Percentiles rank a stretch among this genome's conserved stretches.
Evolutionary conservation across 164 flowering plant species (phyloP).

Genomic region (Magnolia sinica): DNA sequence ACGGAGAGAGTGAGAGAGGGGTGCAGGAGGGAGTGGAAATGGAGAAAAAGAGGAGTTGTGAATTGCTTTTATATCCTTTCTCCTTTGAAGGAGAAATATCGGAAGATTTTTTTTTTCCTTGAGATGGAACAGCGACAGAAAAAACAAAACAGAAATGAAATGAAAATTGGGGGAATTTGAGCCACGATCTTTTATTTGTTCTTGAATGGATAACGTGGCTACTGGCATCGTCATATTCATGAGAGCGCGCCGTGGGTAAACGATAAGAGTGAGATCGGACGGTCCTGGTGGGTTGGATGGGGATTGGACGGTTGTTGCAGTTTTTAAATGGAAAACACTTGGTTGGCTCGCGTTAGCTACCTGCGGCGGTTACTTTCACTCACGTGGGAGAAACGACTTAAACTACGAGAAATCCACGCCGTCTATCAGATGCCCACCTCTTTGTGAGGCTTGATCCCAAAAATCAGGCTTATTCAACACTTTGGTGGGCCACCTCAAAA

Average conservation of each 20-base stretch:
- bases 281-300: not conserved
- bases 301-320: not conserved
- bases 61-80: not conserved
- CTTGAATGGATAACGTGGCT: constrained; percentile 7
- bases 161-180: not conserved
- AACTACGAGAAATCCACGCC: no score
- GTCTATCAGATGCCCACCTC: no score
- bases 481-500: no score
- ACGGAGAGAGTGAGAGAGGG: not conserved
- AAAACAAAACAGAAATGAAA: not conserved
- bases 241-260: not conserved
- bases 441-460: no score
- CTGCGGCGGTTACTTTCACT: no score
- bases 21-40: not conserved
- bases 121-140: no score
- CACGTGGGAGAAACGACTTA: no score
- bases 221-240: not conserved
- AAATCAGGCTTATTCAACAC: no score
- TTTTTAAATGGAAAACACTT: no score
- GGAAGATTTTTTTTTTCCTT: not conserved
- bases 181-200: not conserved
- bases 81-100: constrained; percentile 1
- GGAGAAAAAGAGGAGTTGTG: not conserved
- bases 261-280: not conserved
- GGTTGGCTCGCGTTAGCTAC: no score